Evolutionary conservation across 1,284 basidiomycete genomes (phyloP).

Genomic region (Rhizoctonia solani): DNA sequence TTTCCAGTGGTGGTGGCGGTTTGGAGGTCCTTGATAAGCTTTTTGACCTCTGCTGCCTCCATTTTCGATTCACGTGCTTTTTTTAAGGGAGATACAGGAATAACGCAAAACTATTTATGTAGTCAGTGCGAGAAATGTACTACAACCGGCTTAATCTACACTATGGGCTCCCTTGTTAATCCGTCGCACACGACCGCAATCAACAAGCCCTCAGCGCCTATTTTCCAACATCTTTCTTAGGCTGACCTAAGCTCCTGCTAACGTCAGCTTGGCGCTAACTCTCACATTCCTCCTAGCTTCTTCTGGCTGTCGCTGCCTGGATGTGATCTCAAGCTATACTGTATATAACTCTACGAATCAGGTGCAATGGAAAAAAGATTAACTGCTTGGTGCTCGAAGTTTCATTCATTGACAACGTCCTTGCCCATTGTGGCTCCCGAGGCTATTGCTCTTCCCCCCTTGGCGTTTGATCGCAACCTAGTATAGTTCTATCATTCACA

Average conservation of each 20-base stretch:
- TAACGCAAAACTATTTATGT: slow-evolving; percentile 4
- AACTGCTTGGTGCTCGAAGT: no score
- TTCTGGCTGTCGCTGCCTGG: background rate
- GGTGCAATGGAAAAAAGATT: no score
- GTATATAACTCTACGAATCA: no score
- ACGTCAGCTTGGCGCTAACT: background rate
- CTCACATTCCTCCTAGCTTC: background rate
- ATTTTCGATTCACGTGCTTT: slow-evolving; percentile 10
- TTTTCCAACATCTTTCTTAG: background rate
- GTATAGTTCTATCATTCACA: no score
- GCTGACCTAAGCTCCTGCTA: background rate
- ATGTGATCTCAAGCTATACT: background rate
- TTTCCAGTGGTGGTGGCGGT: slow-evolving; percentile 53
- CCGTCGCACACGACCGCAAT: slow-evolving; percentile 20
- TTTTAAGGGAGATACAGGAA: background rate
- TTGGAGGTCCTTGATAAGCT: slow-evolving; percentile 77
- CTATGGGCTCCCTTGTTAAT: background rate
- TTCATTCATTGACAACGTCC: background rate
- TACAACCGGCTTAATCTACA: slow-evolving; percentile 28
- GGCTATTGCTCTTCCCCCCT: background rate
- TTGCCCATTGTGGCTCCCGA: background rate
- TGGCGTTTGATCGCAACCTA: background rate
- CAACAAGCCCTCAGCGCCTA: background rate
- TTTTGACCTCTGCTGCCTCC: slow-evolving; percentile 65
- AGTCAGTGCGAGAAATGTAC: slow-evolving; percentile 23